These are phyloP conservation scores for Thielaviopsis musarum DNA, from an alignment of 2,329 filamentous ascomycete genomes.

Conservation along the genomic window DNA sequence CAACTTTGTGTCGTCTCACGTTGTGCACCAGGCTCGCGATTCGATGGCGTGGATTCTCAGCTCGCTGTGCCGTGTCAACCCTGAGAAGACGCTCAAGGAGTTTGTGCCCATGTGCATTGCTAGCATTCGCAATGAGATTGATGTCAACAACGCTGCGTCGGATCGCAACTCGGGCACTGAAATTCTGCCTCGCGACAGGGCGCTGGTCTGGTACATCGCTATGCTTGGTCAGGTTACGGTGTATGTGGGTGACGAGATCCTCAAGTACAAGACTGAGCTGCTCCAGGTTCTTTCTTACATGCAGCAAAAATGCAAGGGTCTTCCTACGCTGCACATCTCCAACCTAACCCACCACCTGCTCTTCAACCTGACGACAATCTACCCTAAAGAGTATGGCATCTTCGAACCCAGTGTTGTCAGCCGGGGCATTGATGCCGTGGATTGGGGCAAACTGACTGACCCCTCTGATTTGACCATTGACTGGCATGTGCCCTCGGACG, in stretches of 20 bases:
- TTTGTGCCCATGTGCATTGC: slow-evolving; percentile 81
- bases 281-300: slow-evolving; percentile 88
- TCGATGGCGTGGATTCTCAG: slow-evolving; percentile 99
- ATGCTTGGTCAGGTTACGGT: slow-evolving; percentile 97
- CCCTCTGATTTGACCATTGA: slow-evolving; percentile 65
- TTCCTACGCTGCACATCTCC: slow-evolving; percentile 88
- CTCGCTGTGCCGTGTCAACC: slow-evolving; percentile 86
- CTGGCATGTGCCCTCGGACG: slow-evolving; percentile 72
- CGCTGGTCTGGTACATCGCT: slow-evolving; percentile 90
- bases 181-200: slow-evolving; percentile 80
- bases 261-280: slow-evolving; percentile 76
- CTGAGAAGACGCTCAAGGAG: slow-evolving; percentile 78
- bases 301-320: slow-evolving; percentile 86
- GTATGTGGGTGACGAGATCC: slow-evolving; percentile 77
- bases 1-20: slow-evolving; percentile 79
- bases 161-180: slow-evolving; percentile 87
- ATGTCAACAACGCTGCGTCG: slow-evolving; percentile 88
- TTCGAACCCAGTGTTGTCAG: slow-evolving; percentile 65
- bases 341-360: slow-evolving; percentile 96
- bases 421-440: slow-evolving; percentile 53
- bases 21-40: slow-evolving; percentile 91
- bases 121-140: slow-evolving; percentile 90
- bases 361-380: slow-evolving; percentile 85
- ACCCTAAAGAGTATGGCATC: slow-evolving; percentile 74
- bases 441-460: slow-evolving; percentile 71